Base-by-base conservation (phyloP, 2,329 filamentous ascomycete genomes). In the Colletotrichum filicis region DNA sequence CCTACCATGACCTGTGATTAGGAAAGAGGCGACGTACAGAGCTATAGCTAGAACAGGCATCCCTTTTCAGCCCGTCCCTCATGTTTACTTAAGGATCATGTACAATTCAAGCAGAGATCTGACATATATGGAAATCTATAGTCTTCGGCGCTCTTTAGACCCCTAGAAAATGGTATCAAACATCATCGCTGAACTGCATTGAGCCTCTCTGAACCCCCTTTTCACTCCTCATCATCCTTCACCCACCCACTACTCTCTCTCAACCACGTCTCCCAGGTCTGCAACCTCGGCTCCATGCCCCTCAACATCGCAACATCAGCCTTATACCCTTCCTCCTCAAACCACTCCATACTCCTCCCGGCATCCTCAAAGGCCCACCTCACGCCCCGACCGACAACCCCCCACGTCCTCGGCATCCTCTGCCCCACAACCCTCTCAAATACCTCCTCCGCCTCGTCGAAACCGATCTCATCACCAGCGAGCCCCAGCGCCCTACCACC, bases 231-330 rank as follows among this genome's bases (percentile, higher is more conserved):
- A 16, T 42, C 49, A 11, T 30, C 11, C 55, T 67, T 49, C 14
- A 55, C 24, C 78, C 78, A 79, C 24, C 49, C 37, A 14, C 78
- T 78, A 4, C 67, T 76, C 11, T 78, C 66, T 26, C 32, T 62
- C 5, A 79, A 37, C 76, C 78, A 79, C 12, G 14, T 16, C 5
- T 68, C 64, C 42, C 78, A 77, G 5, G 35, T 75, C 53, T 73
- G 75, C 58, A 75, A 35, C 2, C 59, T 49, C 11, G 74, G 71
- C 55, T 75, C 74, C 55, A 57, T 42, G 30, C 37, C n/a, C 46
- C 59, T 57, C 28, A 76, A 32, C 9, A 6, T 60, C 26, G 11
- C 53, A 1, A 76, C 52, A 32, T 76, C 64, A 5, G 74, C 74
- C 19, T 42, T 69, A 1, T 64, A 76, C 9, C 74, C 71, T 11